Base-by-base conservation (phyloP, 2,329 filamentous ascomycete genomes). In the Botrytis cinerea region DNA sequence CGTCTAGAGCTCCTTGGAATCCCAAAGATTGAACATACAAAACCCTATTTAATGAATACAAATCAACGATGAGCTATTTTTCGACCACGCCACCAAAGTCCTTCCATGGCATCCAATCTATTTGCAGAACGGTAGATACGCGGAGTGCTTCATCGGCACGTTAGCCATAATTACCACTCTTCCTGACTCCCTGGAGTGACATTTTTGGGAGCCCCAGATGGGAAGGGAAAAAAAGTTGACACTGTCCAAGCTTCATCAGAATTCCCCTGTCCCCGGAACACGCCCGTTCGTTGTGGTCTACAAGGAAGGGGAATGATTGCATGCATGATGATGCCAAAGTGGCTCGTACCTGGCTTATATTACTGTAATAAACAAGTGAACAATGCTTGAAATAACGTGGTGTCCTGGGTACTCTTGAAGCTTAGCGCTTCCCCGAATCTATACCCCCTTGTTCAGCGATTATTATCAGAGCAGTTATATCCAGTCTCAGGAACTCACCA, bases 241-340 rank as follows among this genome's bases (percentile, higher is more conserved):
- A 51, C 51, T 71, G 75, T 73, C 76, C 75, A 74, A 77, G 76
- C 75, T 75, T 66, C 63, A 51, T 38, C 63, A 22, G 14, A 67
- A 71, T 32, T 51, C 70, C 73, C 72, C 74, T 70, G 43, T 70
- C 67, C 70, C 64, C 68, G 54, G 32, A 71, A 57, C 46, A 38
- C 51, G 70, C 64, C 64, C 64, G 46, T 67, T 67, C 22, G 64
- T 59, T 46, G 62, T 68, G 51, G 48, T 72, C 62, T 54, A 46
- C 35, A 38, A 60, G 46, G 35, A 28, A 62, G 45, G 63, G 48
- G 74, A 40, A 68, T 46, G 43, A 72, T 72, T 66, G 48, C 64
- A 78, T 73, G 77, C 76, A 79, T 78, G 74, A 78, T 75, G 74
- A 75, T 76, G 75, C 73, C 73, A 73, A 75, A 75, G 71, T 75